Evolutionary conservation across 2,329 filamentous ascomycete species (phyloP).

Genomic region (Ambrosiella cleistominuta): DNA sequence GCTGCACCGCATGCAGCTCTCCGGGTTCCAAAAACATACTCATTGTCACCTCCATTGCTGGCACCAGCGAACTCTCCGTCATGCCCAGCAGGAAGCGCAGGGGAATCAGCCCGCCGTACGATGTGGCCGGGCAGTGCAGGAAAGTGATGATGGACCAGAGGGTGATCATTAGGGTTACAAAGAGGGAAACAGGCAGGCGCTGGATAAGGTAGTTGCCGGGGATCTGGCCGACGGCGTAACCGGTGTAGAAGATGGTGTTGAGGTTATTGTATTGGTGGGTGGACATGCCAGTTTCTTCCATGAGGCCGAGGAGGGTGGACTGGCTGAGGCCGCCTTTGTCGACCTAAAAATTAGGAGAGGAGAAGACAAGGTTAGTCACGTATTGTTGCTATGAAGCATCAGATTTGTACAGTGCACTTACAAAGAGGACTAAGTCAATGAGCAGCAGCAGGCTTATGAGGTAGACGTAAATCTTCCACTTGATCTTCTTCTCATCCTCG

Average conservation of each 20-base stretch:
- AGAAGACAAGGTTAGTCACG: not conserved
- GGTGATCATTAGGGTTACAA: not conserved
- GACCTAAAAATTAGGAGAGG: not conserved
- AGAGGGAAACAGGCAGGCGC: not conserved
- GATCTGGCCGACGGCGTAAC: slow-evolving; percentile 15
- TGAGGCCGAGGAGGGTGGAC: slow-evolving; percentile 4
- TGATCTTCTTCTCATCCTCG: not conserved
- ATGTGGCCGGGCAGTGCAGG: slow-evolving; percentile 15
- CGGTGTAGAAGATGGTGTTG: slow-evolving; percentile 32
- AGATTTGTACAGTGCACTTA: not conserved
- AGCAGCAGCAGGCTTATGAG: not conserved
- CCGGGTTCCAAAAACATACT: slow-evolving; percentile 16
- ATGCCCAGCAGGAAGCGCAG: slow-evolving; percentile 15
- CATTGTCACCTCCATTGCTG: slow-evolving; percentile 11
- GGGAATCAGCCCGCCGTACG: slow-evolving; percentile 14
- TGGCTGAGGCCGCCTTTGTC: slow-evolving; percentile 6
- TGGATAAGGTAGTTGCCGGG: slow-evolving; percentile 5
- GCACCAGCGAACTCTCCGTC: slow-evolving; percentile 14
- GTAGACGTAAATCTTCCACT: not conserved
- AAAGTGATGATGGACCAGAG: slow-evolving; percentile 14
- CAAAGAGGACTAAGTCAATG: slow-evolving; percentile 2
- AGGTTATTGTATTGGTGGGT: slow-evolving; percentile 31
- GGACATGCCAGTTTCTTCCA: slow-evolving; percentile 7
- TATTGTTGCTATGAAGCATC: not conserved
- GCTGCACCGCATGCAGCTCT: slow-evolving; percentile 17